Evolutionary conservation across 1,284 basidiomycete genomes (phyloP).

Genomic region (Pterulicium gracile): DNA sequence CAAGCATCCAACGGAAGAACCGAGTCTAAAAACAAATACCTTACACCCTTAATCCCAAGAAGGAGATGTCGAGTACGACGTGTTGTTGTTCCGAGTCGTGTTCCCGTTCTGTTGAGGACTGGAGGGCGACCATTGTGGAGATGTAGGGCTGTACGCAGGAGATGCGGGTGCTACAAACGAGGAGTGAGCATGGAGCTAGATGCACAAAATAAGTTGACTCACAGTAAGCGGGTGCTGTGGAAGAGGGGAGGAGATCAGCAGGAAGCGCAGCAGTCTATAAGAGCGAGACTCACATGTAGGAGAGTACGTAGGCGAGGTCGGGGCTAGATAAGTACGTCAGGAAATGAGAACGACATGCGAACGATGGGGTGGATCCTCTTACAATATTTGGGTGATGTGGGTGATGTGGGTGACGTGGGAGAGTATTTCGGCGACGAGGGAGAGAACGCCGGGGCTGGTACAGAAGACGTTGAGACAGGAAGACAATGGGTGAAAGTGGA

Average conservation of each 20-base stretch:
- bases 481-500: conserved; percentile 56
- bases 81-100: conserved; percentile 20
- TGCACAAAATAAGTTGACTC: conserved; percentile 21
- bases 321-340: conserved; percentile 47
- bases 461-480: conserved; percentile 79
- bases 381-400: conserved; percentile 67
- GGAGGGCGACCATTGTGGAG: conserved; percentile 71
- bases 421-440: conserved; percentile 65
- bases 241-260: conserved; percentile 11
- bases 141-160: conserved; percentile 75
- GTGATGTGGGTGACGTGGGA: conserved; percentile 77
- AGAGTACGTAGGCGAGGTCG: conserved; percentile 77
- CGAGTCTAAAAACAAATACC: conserved; percentile 7
- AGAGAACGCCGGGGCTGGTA: conserved; percentile 66
- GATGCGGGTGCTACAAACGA: conserved; percentile 58
- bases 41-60: conserved; percentile 53
- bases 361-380: conserved; percentile 20
- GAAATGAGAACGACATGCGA: no score
- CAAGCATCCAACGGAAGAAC: no score
- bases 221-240: conserved; percentile 62
- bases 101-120: conserved; percentile 58
- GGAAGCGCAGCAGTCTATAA: conserved; percentile 8
- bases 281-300: conserved; percentile 57
- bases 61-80: conserved; percentile 42
- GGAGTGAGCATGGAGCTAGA: conserved; percentile 11